Conservation (phyloP, 352 stramenopile species). For the Globisporangium spiculum region DNA sequence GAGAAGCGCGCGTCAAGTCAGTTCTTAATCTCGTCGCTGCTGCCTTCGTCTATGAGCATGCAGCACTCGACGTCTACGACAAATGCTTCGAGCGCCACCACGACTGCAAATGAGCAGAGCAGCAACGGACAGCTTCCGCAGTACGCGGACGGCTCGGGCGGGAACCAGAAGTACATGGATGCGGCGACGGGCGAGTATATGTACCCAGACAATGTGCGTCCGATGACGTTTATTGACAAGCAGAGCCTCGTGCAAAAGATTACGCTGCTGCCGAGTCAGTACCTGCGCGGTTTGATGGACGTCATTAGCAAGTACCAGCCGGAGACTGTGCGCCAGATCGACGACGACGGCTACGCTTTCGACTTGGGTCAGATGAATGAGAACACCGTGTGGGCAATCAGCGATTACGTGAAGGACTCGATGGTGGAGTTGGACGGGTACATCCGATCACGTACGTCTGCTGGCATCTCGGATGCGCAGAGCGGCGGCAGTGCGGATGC, state of each 20-base stretch:
- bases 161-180: slow-evolving; percentile 73
- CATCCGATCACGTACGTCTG: slow-evolving; percentile 65
- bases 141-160: slow-evolving; percentile 51
- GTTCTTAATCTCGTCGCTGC: slow-evolving; percentile 73
- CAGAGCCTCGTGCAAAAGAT: slow-evolving; percentile 85
- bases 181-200: slow-evolving; percentile 73
- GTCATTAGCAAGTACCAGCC: slow-evolving; percentile 89
- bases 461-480: slow-evolving; percentile 23
- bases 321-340: slow-evolving; percentile 81
- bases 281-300: slow-evolving; percentile 81
- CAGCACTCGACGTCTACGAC: slow-evolving; percentile 12
- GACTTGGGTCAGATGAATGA: slow-evolving; percentile 87
- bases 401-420: slow-evolving; percentile 84
- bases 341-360: slow-evolving; percentile 87
- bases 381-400: slow-evolving; percentile 87
- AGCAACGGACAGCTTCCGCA: slow-evolving; percentile 24
- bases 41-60: slow-evolving; percentile 32
- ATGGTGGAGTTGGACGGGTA: slow-evolving; percentile 86
- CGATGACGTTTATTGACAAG: slow-evolving; percentile 85
- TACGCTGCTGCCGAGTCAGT: slow-evolving; percentile 81
- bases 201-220: slow-evolving; percentile 82
- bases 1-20: slow-evolving; percentile 74
- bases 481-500: slow-evolving; percentile 10
- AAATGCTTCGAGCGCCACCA: slow-evolving; percentile 8
- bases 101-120: slow-evolving; percentile 22